Evolutionary conservation across 306 rosid genomes (phyloP), one percentile per base, ranked within the genome.

Genomic region (Rosa multiflora): DNA sequence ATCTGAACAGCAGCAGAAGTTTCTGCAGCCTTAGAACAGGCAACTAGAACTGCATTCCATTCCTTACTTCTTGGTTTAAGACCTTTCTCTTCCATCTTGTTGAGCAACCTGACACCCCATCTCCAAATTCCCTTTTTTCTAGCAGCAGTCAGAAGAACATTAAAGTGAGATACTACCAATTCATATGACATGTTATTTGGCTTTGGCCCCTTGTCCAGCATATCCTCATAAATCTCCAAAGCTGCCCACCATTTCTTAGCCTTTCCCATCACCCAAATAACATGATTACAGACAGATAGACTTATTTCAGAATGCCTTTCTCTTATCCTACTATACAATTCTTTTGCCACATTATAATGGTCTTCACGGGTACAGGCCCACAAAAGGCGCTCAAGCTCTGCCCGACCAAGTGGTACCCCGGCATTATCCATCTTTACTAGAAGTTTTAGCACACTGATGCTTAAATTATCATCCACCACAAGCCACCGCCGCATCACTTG

Each of bases 221-320:
- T 85, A 81, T 93, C 97, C 86, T 95, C 98, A 52, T 93, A 93
- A 63, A 95, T 70, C 90, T 90, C 99, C 83, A 95, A 80, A 72
- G 99, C 99, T 51, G 92, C 93, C 99, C 99, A 95, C 98, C 99
- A 95, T 70, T 89, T 93, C 88, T 89, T 95, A 10, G 98, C 93
- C 85, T 91, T 92, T 67, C 98, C 99, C 96, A 93, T 88, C 87
- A 95, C 75, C 97, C 99, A 95, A 81, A 95, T 95, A 62, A 78
- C 85, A 84, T 93, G 99, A 88, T 95, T 95, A 82, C 99, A 95
- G 69, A 90, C 96, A 0, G 96, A 90, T 83, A 95, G 76, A 51
- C 94, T 91, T 84, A 95, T 91, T 61, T 83, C 89, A 68, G 81
- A 80, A 42, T 87, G 51, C 75, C 84, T 81, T 68, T 81, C 92